These are phyloP conservation scores for Kockiozyma suomiensis DNA, from an alignment of 805 yeast genomes.

Conservation along the genomic window DNA sequence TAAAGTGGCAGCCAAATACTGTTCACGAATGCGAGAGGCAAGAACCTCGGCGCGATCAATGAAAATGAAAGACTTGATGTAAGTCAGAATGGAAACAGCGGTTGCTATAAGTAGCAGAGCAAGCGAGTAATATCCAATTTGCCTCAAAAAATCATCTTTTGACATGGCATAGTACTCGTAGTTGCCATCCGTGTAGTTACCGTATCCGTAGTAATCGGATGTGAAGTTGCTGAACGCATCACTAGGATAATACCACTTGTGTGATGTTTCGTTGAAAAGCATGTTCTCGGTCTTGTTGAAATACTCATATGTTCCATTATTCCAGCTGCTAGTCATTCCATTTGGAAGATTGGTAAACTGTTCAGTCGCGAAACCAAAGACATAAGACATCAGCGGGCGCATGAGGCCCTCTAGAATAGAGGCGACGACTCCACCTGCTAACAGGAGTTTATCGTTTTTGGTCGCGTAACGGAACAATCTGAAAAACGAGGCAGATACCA, in stretches of 20 bases:
- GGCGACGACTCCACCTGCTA: conserved; percentile 40
- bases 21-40: conserved; percentile 46
- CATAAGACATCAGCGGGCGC: conserved; percentile 44
- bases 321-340: conserved; percentile 3
- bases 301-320: conserved; percentile 3
- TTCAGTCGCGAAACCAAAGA: conserved; percentile 47
- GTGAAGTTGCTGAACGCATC: conserved; percentile 6
- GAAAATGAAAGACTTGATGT: conserved; percentile 43
- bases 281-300: conserved; percentile 12
- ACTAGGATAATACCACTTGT: conserved; percentile 5
- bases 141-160: conserved; percentile 10
- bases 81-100: conserved; percentile 37
- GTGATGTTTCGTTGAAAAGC: conserved; percentile 15
- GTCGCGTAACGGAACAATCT: conserved; percentile 44
- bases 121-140: conserved; percentile 36
- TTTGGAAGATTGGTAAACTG: conserved; percentile 38
- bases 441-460: conserved; percentile 37
- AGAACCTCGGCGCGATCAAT: conserved; percentile 48
- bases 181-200: conserved; percentile 13
- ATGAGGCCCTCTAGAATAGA: conserved; percentile 47
- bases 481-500: conserved; percentile 37
- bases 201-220: neutral
- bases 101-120: conserved; percentile 48
- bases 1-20: conserved; percentile 44
- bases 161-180: conserved; percentile 10